phyloP scores from a whole-genome alignment of 1,139 yeast species.

The Blastobotrys elegans region DNA sequence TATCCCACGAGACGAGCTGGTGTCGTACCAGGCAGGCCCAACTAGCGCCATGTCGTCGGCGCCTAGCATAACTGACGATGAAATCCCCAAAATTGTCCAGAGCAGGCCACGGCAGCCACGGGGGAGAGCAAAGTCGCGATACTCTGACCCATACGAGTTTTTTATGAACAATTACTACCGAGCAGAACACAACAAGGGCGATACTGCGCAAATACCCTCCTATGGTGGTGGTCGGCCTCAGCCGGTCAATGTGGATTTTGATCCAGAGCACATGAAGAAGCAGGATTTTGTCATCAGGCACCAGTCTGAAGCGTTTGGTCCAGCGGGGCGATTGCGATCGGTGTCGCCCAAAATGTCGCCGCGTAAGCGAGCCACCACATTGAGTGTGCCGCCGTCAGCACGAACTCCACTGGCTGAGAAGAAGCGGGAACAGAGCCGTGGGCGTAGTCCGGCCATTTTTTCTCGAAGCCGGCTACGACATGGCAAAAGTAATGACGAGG shows the following conservation, averaged over 20 bases:
- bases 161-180: constrained; percentile 9
- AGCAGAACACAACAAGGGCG: background rate
- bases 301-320: constrained; percentile 1
- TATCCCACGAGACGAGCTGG: background rate
- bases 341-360: constrained; percentile 2
- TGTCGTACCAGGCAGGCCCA: constrained; percentile 7
- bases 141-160: constrained; percentile 8
- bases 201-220: background rate
- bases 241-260: background rate
- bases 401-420: background rate
- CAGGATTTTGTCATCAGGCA: background rate
- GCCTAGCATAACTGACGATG: background rate
- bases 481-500: constrained; percentile 5
- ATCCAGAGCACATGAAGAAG: constrained; percentile 1
- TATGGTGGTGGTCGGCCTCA: background rate
- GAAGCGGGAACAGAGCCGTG: background rate
- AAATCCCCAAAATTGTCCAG: background rate
- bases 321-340: background rate
- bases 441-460: constrained; percentile 2
- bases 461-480: background rate
- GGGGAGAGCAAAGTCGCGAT: constrained; percentile 1
- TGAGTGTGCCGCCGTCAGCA: background rate
- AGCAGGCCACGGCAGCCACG: background rate
- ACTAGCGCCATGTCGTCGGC: constrained; percentile 1
- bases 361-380: background rate